A percentile compares a stretch with the other conserved stretches of the same genome.
Evolutionary conservation across 306 rosid genomes (phyloP).

Genomic region (Mimosa pudica): DNA sequence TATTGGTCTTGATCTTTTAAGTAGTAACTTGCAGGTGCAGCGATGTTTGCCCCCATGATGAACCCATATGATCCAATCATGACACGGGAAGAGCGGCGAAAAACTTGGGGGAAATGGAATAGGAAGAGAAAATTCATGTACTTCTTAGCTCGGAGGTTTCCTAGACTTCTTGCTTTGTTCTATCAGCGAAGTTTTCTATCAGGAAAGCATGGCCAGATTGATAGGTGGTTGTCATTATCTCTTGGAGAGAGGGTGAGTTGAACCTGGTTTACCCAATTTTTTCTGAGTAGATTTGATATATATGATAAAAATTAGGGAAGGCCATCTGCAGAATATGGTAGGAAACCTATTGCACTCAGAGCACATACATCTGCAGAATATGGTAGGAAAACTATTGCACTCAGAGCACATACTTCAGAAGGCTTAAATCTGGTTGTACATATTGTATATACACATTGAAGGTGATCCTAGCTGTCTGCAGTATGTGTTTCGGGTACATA

Average conservation of each 20-base stretch:
- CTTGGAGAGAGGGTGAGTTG: slow-evolving; percentile 81
- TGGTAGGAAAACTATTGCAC: neutral
- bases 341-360: neutral
- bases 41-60: slow-evolving; percentile 95
- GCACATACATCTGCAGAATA: slow-evolving; percentile 16
- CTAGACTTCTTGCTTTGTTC: slow-evolving; percentile 65
- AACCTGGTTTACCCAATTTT: slow-evolving; percentile 12
- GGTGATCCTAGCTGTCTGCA: neutral
- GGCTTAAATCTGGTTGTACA: neutral
- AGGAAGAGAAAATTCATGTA: slow-evolving; percentile 63
- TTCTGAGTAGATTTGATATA: slow-evolving; percentile 14
- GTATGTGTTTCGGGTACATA: neutral
- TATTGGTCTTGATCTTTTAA: slow-evolving; percentile 33
- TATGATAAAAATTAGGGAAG: slow-evolving; percentile 14
- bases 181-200: slow-evolving; percentile 81
- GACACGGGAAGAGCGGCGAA: slow-evolving; percentile 73
- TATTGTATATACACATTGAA: neutral
- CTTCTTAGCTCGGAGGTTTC: slow-evolving; percentile 72
- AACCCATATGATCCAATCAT: slow-evolving; percentile 87
- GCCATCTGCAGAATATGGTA: slow-evolving; percentile 5
- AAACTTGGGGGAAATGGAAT: slow-evolving; percentile 84
- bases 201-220: slow-evolving; percentile 88
- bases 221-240: slow-evolving; percentile 86
- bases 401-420: neutral
- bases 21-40: slow-evolving; percentile 73